These are phyloP conservation scores for Periconia sp. DNA, from an alignment of 2,329 filamentous ascomycete genomes.

Conservation along the genomic window DNA sequence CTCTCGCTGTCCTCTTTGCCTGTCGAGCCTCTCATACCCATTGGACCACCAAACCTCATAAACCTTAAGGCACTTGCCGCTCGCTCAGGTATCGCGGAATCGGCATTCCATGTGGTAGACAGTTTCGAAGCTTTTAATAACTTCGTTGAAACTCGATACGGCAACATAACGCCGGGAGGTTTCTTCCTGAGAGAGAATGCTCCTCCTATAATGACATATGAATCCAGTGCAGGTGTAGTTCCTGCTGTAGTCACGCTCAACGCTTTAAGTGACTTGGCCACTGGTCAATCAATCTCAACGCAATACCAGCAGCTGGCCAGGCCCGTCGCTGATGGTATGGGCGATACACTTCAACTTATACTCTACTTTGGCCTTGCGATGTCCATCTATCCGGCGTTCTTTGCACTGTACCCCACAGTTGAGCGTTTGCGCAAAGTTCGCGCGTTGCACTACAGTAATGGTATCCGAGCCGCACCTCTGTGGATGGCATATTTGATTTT, in stretches of 20 bases:
- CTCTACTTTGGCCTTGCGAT: conserved; percentile 81
- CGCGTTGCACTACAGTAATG: conserved; percentile 87
- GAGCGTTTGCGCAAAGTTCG: conserved; percentile 79
- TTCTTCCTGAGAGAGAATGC: conserved; percentile 70
- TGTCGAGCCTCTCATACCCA: conserved; percentile 37
- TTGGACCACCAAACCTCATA: conserved; percentile 43
- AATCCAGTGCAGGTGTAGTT: conserved; percentile 64
- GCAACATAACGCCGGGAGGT: conserved; percentile 73
- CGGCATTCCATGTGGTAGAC: conserved; percentile 57
- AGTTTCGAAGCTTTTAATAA: conserved; percentile 68
- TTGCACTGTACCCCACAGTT: conserved; percentile 83
- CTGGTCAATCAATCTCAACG: conserved; percentile 69
- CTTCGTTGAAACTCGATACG: conserved; percentile 64
- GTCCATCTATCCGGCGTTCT: conserved; percentile 79
- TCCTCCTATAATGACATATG: conserved; percentile 70
- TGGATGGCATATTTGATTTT: conserved; percentile 84
- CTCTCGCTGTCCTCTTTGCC: conserved; percentile 29
- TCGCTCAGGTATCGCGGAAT: conserved; percentile 24
- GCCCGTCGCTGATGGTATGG: conserved; percentile 68
- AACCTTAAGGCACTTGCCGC: conserved; percentile 31
- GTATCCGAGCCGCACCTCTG: conserved; percentile 76
- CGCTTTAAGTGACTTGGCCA: conserved; percentile 79
- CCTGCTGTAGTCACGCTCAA: conserved; percentile 78
- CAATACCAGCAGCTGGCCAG: conserved; percentile 75
- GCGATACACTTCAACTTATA: conserved; percentile 75